Percentiles rank a stretch among this genome's conserved stretches.
Evolutionary conservation across 495 filamentous ascomycete genomes (phyloP).

Genomic region (Neurospora tetraspora): DNA sequence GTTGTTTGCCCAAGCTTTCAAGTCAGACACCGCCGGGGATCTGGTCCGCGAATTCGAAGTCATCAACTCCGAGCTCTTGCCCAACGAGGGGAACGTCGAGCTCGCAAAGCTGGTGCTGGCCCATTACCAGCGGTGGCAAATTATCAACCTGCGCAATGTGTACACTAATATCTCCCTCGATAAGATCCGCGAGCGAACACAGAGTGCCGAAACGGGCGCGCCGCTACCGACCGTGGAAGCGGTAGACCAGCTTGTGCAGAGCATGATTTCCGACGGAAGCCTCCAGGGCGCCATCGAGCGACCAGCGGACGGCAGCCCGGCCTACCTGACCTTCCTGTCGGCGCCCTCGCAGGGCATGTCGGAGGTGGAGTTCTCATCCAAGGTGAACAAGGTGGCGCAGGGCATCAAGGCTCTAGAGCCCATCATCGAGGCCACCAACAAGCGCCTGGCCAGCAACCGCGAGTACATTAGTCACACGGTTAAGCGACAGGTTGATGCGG

Average conservation of each 20-base stretch:
- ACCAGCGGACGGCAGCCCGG: slow-evolving; percentile 26
- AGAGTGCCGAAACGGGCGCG: slow-evolving; percentile 37
- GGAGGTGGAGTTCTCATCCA: slow-evolving; percentile 36
- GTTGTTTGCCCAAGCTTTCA: slow-evolving; percentile 57
- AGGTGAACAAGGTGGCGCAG: slow-evolving; percentile 30
- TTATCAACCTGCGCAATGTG: slow-evolving; percentile 32
- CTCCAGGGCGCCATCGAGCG: slow-evolving; percentile 44
- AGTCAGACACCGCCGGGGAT: slow-evolving; percentile 42
- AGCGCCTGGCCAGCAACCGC: slow-evolving; percentile 46
- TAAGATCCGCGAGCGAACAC: slow-evolving; percentile 37
- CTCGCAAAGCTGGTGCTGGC: slow-evolving; percentile 38
- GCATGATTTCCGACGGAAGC: slow-evolving; percentile 48
- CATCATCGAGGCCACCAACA: slow-evolving; percentile 38
- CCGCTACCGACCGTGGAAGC: slow-evolving; percentile 41
- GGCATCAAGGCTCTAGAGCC: slow-evolving; percentile 35
- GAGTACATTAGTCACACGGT: slow-evolving; percentile 47
- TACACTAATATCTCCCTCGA: slow-evolving; percentile 44
- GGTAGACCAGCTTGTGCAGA: slow-evolving; percentile 34
- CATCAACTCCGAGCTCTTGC: slow-evolving; percentile 48
- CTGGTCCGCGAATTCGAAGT: slow-evolving; percentile 49
- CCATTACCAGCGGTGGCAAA: slow-evolving; percentile 40
- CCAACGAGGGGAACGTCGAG: slow-evolving; percentile 39
- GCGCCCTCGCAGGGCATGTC: slow-evolving; percentile 21
- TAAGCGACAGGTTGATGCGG: slow-evolving; percentile 24
- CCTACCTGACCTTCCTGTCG: slow-evolving; percentile 30